These are phyloP conservation scores for Neopestalotiopsis clavispora DNA, from an alignment of 2,329 filamentous ascomycete species.

Conservation along the genomic window DNA sequence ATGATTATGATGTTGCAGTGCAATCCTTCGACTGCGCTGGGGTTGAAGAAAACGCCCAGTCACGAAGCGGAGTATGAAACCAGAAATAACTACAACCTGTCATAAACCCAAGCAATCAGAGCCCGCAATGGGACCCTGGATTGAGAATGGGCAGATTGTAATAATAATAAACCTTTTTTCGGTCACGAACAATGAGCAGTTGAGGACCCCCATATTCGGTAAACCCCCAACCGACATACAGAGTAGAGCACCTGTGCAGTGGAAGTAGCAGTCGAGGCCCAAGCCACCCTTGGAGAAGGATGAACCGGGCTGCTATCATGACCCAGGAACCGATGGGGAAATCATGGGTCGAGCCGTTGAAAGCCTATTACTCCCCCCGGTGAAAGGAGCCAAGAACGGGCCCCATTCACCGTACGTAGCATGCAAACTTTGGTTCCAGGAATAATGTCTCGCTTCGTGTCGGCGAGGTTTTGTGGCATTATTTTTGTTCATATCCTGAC, in stretches of 20 bases:
- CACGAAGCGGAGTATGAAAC: background rate
- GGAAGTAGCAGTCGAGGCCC: background rate
- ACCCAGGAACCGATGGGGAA: background rate
- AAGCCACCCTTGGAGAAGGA: background rate
- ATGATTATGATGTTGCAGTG: background rate
- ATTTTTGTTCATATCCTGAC: background rate
- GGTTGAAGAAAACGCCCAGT: background rate
- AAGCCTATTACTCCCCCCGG: conserved; percentile 1
- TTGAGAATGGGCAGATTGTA: background rate
- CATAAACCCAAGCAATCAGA: background rate
- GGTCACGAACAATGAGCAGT: background rate
- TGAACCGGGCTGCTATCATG: background rate
- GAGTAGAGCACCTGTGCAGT: no score
- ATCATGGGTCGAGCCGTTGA: background rate
- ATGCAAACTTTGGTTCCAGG: background rate
- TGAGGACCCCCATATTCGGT: background rate
- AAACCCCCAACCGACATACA: background rate
- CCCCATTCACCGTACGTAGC: background rate
- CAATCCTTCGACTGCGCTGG: background rate
- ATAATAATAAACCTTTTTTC: background rate
- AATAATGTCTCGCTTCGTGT: background rate
- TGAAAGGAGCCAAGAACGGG: background rate
- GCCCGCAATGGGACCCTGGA: background rate
- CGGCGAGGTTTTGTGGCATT: background rate
- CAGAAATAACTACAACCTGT: background rate